Base-by-base conservation (phyloP, 768 basidiomycete genomes). In the Floccularia luteovirens region DNA sequence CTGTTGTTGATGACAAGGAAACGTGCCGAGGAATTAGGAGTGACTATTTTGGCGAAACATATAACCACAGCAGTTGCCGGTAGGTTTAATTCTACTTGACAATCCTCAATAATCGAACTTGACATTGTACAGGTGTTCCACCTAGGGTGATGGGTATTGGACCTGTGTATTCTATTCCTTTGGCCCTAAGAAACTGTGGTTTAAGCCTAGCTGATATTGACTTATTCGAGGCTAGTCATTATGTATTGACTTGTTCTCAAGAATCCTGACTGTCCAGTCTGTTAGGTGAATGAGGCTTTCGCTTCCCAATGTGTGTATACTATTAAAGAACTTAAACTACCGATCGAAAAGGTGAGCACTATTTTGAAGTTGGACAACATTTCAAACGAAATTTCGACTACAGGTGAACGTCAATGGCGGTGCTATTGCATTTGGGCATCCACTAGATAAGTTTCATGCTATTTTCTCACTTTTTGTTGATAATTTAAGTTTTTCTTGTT, bases 91-190 rank as follows among this genome's bases (percentile, higher is more conserved):
- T 45, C 27, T 7, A 42, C n/a, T n/a, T n/a, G n/a, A n/a, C 6
- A 42, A 3, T 30, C 33, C n/a, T 19, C 19, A 14, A 39, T 10
- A 11, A 8, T 11, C 8, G 33, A 14, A 24, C 23, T 43, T 13
- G 20, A 31, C 12, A 12, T n/a, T 24, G 11, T 43, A 16, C 41
- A 77, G 85, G 86, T 39, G 64, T 81, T 11, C 71, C 84, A 2
- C 90, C 90, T 1, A 77, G 88, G 16, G 72, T 92, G 31, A 92
- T 92, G 90, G 88, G 88, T 36, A 70, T 93, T 53, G 92, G 89
- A 1, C 93, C 93, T 2, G 69, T 73, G 0, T 75, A 73, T 50
- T 92, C 93, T 8, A 92, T 97, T 50, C 89, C 85, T 14, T 75
- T 72, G 60, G 86, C 74, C 10, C 66, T 94, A 28, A 67, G 77